Percentiles rank a stretch among this genome's conserved stretches.
Conservation (phyloP, 257 asterid genomes). For the Nemophila menziesii region DNA sequence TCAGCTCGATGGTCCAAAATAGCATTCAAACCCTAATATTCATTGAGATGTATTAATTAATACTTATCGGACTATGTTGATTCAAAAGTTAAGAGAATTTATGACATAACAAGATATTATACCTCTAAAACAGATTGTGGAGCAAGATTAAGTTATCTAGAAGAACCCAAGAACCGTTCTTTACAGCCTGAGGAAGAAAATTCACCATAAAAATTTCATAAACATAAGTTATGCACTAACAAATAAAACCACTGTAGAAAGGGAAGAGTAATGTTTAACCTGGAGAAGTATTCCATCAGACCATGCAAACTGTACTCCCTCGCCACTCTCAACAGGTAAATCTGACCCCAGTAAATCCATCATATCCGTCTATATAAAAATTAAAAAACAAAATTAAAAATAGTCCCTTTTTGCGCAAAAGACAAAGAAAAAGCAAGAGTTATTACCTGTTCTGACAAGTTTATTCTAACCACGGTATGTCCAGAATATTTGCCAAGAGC, state of each 20-base stretch:
- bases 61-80: background rate
- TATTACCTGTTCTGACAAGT: conserved; percentile 96
- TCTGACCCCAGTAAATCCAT: conserved; percentile 97
- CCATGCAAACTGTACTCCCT: conserved; percentile 90
- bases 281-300: conserved; percentile 96
- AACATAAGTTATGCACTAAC: background rate
- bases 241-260: too few relatives aligned
- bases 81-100: background rate
- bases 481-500: conserved; percentile 91
- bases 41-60: conserved; percentile 1
- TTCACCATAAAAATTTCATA: background rate
- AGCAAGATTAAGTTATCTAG: conserved; percentile 94
- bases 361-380: conserved; percentile 74
- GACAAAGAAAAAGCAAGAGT: background rate
- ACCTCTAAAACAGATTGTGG: conserved; percentile 99
- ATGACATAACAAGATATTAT: background rate
- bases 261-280: conserved; percentile 32
- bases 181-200: conserved; percentile 56
- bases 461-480: conserved; percentile 82
- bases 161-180: conserved; percentile 90
- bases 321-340: conserved; percentile 89
- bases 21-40: conserved; percentile 75
- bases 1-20: conserved; percentile 97
- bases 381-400: conserved; percentile 17
- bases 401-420: too few relatives aligned